Conservation (phyloP, 2,329 filamentous ascomycete species). For the Colletotrichum caudatum region DNA sequence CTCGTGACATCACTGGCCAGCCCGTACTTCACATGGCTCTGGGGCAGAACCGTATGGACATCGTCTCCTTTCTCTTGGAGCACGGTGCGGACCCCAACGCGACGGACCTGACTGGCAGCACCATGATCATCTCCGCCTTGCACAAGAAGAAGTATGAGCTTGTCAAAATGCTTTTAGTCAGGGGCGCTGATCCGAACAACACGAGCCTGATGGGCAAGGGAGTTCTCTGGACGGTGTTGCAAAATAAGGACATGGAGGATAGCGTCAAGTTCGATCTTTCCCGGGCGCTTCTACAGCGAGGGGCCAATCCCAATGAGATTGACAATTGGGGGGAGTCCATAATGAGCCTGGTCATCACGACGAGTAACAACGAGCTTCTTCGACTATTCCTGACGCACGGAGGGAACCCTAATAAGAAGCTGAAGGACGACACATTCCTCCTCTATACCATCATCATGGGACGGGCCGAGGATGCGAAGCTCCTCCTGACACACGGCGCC, state of each 20-base stretch:
- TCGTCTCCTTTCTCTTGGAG: constrained; percentile 51
- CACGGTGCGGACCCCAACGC: constrained; percentile 51
- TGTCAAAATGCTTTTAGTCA: constrained; percentile 40
- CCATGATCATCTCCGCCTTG: constrained; percentile 52
- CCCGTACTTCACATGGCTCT: constrained; percentile 46
- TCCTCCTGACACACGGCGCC: constrained; percentile 50
- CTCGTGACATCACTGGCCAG: constrained; percentile 41
- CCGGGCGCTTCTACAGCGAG: constrained; percentile 23
- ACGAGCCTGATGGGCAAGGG: constrained; percentile 32
- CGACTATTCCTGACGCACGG: constrained; percentile 39
- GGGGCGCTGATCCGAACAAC: constrained; percentile 44
- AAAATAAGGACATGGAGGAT: constrained; percentile 34
- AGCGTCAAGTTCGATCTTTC: constrained; percentile 27
- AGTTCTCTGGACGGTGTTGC: constrained; percentile 29
- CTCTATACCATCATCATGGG: constrained; percentile 49
- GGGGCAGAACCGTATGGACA: constrained; percentile 47
- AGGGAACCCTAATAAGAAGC: constrained; percentile 39
- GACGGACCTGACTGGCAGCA: constrained; percentile 48
- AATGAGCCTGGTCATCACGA: constrained; percentile 39
- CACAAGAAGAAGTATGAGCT: constrained; percentile 45
- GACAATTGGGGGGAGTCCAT: constrained; percentile 47
- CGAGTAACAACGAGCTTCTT: constrained; percentile 36
- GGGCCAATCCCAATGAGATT: constrained; percentile 41
- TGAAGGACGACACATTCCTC: constrained; percentile 45
- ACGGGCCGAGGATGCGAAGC: constrained; percentile 43